Evolutionary conservation across 2,329 filamentous ascomycete species (phyloP).

Genomic region (Penicillium sp.): DNA sequence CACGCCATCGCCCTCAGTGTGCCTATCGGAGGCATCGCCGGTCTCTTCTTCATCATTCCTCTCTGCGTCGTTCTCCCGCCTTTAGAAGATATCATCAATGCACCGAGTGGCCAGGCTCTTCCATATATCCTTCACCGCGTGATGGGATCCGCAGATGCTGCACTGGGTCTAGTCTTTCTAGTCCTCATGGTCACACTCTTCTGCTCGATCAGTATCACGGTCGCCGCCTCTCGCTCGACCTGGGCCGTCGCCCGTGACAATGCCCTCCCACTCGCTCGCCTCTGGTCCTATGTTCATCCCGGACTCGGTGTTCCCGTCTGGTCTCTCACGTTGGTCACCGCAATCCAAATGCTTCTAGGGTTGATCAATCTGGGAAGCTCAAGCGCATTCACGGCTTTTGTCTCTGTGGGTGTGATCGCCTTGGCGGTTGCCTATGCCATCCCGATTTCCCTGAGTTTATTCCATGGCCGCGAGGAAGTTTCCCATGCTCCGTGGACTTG

Average conservation of each 20-base stretch:
- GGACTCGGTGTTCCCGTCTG: constrained; percentile 39
- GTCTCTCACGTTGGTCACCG: constrained; percentile 41
- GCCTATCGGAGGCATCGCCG: constrained; percentile 50
- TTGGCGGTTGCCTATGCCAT: constrained; percentile 53
- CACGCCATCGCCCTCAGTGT: constrained; percentile 49
- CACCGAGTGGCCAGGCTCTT: constrained; percentile 46
- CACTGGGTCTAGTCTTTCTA: constrained; percentile 46
- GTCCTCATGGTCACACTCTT: constrained; percentile 49
- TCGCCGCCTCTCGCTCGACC: constrained; percentile 45
- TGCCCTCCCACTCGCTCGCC: constrained; percentile 38
- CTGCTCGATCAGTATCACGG: constrained; percentile 51
- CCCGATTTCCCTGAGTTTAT: constrained; percentile 50
- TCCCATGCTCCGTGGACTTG: constrained; percentile 47
- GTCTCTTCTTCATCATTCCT: constrained; percentile 53
- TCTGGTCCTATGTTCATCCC: constrained; percentile 36
- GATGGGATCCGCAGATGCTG: constrained; percentile 47
- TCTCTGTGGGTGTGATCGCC: constrained; percentile 52
- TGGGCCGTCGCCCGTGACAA: constrained; percentile 46
- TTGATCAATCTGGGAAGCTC: constrained; percentile 48
- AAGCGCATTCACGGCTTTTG: constrained; percentile 47
- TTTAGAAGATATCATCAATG: constrained; percentile 41
- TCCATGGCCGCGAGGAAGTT: constrained; percentile 45
- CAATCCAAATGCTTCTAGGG: constrained; percentile 46
- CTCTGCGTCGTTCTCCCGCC: constrained; percentile 49
- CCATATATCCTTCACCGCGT: constrained; percentile 48